Evolutionary conservation across 208 protist genomes (phyloP), one percentile per base, ranked within the genome.

Genomic region (Histomonas meleagridis): DNA sequence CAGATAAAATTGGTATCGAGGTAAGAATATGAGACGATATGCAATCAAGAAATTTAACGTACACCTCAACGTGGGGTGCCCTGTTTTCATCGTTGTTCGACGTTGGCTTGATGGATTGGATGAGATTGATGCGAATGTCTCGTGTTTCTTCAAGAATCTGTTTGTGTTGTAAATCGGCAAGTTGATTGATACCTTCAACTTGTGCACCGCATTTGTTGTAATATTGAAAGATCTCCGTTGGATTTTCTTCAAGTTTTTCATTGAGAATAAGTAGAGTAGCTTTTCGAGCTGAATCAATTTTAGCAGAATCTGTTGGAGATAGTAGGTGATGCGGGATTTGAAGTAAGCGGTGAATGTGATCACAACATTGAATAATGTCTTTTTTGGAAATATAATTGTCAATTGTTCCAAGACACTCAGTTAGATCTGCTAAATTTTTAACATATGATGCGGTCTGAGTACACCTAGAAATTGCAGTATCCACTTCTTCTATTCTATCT

Each of bases 391-490:
- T 18, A 32, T 14, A 43, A 16, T 43, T 38, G 43, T 86, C 76
- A 12, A 86, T 86, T 55, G 76, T 40, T 18, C 76, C 46, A 28
- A 86, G 16, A n/a, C 76, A 86, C 55, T 86, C 76, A 38, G 7
- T 3, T 10, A 86, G 26, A 86, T 86, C 76, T 18, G 76, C 76
- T 38, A 86, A 86, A n/a, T n/a, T 32, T 5, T 55, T 5, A 16
- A 86, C 32, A 35, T 86, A 28, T 4, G 51, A 18, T 18, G 76
- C 38, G n/a, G 76, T 46, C 10, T 43, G 26, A 1, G 21, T 86
- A 46, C 76, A 86, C 38, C 76, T 18, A 32, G 76, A 86, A 55
- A 53, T 51, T 86, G 76, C 76, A 57, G 43, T 43, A 46, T 86
- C 76, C 9, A 86, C 43, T 57, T 51, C 40, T 43, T 86, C 55